A percentile compares a stretch with the other conserved stretches of the same genome.
These are phyloP conservation scores for Noccaea bulbosa DNA, from an alignment of 345 rosid genomes.

Conservation along the genomic window DNA sequence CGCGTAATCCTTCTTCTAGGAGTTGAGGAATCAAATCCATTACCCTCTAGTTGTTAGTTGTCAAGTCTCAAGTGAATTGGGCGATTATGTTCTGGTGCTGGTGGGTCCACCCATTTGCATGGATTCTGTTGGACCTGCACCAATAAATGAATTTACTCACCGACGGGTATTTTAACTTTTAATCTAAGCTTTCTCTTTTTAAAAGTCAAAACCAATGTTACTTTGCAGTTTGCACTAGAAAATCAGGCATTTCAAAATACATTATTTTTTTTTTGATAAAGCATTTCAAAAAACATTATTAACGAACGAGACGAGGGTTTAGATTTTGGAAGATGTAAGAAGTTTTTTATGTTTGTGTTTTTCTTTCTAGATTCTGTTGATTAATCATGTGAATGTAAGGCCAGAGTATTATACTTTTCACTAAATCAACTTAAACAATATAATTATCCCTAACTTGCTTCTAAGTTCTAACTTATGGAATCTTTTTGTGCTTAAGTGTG, in stretches of 20 bases:
- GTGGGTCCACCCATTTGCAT: constrained; percentile 29
- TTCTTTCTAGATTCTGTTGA: not conserved
- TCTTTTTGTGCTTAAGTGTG: constrained; percentile 26
- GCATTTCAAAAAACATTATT: too few species aligned
- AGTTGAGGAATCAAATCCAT: constrained; percentile 38
- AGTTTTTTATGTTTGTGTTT: not conserved
- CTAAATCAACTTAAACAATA: constrained; percentile 14
- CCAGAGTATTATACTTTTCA: not conserved
- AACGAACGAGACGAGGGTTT: too few species aligned
- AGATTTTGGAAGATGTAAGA: too few species aligned
- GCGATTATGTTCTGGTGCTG: constrained; percentile 33
- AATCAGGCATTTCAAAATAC: too few species aligned
- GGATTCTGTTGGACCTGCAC: constrained; percentile 24
- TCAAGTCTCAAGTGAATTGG: constrained; percentile 25
- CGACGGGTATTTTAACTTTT: constrained; percentile 6
- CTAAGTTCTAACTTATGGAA: constrained; percentile 19
- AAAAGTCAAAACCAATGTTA: not conserved
- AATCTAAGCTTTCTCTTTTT: constrained; percentile 6
- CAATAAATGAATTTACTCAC: constrained; percentile 25
- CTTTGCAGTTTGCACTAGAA: too few species aligned
- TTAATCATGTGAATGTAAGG: constrained; percentile 18
- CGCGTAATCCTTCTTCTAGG: not conserved
- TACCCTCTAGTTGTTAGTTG: constrained; percentile 17
- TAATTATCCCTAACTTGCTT: constrained; percentile 38
- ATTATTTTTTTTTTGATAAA: too few species aligned